These are phyloP conservation scores for Penicillium sp. DNA, from an alignment of 2,329 filamentous ascomycete species.

Conservation along the genomic window DNA sequence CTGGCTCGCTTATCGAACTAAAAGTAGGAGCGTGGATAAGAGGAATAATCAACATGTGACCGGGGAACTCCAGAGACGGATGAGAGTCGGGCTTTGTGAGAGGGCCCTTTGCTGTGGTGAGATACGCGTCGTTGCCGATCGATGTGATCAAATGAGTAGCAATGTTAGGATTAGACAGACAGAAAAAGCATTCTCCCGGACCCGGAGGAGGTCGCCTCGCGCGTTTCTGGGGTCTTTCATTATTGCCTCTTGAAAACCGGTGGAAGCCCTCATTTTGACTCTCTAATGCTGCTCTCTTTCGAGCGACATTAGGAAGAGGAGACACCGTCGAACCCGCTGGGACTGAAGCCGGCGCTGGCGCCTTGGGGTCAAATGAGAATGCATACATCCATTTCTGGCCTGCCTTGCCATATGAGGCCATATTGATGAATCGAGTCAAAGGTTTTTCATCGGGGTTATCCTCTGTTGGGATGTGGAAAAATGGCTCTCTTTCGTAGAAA, in stretches of 20 bases:
- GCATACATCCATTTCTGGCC: conserved; percentile 65
- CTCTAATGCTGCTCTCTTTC: conserved; percentile 55
- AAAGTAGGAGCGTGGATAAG: conserved; percentile 77
- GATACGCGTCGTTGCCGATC: conserved; percentile 80
- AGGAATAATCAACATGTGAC: conserved; percentile 88
- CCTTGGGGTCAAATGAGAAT: conserved; percentile 64
- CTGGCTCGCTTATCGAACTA: conserved; percentile 58
- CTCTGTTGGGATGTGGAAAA: conserved; percentile 63
- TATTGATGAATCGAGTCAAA: conserved; percentile 84
- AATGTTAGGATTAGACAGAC: conserved; percentile 78
- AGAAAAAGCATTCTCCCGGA: conserved; percentile 89
- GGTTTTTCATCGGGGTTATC: conserved; percentile 53
- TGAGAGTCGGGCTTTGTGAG: conserved; percentile 70
- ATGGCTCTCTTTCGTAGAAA: conserved; percentile 90
- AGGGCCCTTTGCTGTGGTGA: conserved; percentile 90
- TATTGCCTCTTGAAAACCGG: conserved; percentile 37
- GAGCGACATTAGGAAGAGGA: conserved; percentile 53
- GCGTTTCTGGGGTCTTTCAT: conserved; percentile 37
- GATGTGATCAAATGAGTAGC: conserved; percentile 85
- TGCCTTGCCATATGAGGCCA: conserved; percentile 72
- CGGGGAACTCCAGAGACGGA: conserved; percentile 68
- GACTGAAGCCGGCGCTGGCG: conserved; percentile 57
- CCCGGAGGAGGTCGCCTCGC: conserved; percentile 52
- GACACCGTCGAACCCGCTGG: conserved; percentile 71
- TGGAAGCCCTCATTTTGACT: conserved; percentile 34